Percentiles rank a stretch among this genome's conserved stretches.
These are phyloP conservation scores for Alternaria panax DNA, from an alignment of 2,329 filamentous ascomycete genomes.

Conservation along the genomic window DNA sequence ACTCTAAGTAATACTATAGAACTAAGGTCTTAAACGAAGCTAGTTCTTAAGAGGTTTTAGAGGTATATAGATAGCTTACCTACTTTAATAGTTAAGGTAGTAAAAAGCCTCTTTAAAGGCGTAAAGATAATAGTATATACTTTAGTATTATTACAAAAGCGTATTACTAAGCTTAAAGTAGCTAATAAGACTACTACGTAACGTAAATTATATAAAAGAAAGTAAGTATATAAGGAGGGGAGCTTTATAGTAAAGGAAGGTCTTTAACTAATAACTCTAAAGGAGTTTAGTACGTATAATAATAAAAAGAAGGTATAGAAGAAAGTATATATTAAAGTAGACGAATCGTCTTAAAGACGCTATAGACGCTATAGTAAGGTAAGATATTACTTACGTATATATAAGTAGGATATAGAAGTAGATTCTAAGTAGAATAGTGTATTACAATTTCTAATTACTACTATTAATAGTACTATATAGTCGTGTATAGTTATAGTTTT, in stretches of 20 bases:
- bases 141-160: not conserved
- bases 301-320: conserved; percentile 9
- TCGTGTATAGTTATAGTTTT: conserved; percentile 1
- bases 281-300: conserved; percentile 11
- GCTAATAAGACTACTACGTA: conserved; percentile 8
- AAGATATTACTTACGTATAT: conserved; percentile 1
- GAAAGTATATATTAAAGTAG: not conserved
- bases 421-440: conserved; percentile 3
- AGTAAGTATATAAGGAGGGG: conserved; percentile 7
- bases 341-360: not conserved
- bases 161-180: conserved; percentile 1
- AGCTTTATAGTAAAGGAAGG: conserved; percentile 8
- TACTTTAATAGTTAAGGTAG: not conserved
- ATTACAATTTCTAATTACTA: not conserved
- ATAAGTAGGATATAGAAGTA: not conserved
- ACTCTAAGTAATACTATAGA: not conserved
- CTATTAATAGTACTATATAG: not conserved
- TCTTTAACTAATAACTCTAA: conserved; percentile 11
- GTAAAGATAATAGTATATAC: not conserved
- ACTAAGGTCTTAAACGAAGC: not conserved
- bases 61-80: conserved; percentile 4
- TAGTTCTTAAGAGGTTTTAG: not conserved
- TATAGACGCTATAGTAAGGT: conserved; percentile 3
- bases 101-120: conserved; percentile 6
- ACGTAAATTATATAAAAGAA: conserved; percentile 15